Evolutionary conservation across 768 basidiomycete genomes (phyloP), one percentile per base, ranked within the genome.

Genomic region (Cyathus striatus): DNA sequence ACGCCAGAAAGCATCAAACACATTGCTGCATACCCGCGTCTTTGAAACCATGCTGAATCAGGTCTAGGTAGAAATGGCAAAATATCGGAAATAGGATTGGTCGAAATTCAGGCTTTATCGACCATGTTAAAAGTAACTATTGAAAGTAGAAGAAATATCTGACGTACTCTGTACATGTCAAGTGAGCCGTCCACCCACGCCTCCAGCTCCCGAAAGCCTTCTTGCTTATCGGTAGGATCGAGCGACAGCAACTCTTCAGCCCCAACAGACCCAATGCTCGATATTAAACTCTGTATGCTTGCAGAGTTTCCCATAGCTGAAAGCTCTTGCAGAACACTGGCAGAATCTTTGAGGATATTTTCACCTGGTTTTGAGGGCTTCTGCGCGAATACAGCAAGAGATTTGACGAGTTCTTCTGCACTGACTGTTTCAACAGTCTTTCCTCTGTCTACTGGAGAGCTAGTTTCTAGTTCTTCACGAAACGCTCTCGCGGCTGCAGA

Each of bases 81-180:
- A 97, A 98, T 48, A 99, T 88, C 2, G 96, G 96, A 57, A 93
- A 96, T 13, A 96, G 66, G 25, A 99, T 86, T 35, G 90, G 93
- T 35, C 88, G 76, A 53, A 99, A 87, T 63, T 99, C 94, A 42
- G 91, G 90, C 88, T 98, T 59, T 16, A 41, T 33, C 36, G 36
- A 23, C 21, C 40, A 43, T 33, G 33, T 55, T 44, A 47, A 22
- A 36, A n/a, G 17, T 9, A 9, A 9, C n/a, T 9, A 30, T 30
- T 30, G 27, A n/a, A n/a, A n/a, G 27, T 30, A 30, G 9, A 30
- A 9, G n/a, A n/a, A 30, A n/a, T 9, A 30, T 30, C 9, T 25
- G 13, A 66, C 78, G 52, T 67, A 88, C 90, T 60, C 86, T 70
- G 61, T 92, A 92, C 87, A 92, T 92, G 56, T 92, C 90, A 47